Percentiles rank a stretch among this genome's conserved stretches.
Evolutionary conservation across 306 rosid genomes (phyloP).

Genomic region (Trifolium dubium): DNA sequence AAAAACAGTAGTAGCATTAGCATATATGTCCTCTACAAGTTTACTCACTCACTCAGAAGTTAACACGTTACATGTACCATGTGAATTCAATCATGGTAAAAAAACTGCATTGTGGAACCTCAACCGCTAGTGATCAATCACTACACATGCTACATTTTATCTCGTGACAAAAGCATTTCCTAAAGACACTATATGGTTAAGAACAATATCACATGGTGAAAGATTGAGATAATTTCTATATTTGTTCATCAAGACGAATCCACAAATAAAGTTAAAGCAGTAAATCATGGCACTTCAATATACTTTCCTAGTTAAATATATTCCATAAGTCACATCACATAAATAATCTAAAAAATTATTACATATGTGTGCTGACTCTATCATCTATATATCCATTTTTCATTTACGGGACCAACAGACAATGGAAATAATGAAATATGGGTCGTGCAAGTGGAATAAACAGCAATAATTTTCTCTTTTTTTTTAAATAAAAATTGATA

Average conservation of each 20-base stretch:
- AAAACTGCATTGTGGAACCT: conserved; percentile 20
- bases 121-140: conserved; percentile 8
- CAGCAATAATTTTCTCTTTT: background rate
- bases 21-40: background rate
- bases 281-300: background rate
- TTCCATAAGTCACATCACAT: conserved; percentile 22
- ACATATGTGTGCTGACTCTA: conserved; percentile 37
- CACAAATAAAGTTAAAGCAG: conserved; percentile 9
- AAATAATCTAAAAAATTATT: conserved; percentile 20
- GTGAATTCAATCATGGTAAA: conserved; percentile 6
- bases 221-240: conserved; percentile 26
- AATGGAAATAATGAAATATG: conserved; percentile 19
- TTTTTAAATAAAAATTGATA: too few relatives aligned
- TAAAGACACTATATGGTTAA: conserved; percentile 6
- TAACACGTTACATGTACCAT: conserved; percentile 29
- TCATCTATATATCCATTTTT: conserved; percentile 11
- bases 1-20: conserved; percentile 4
- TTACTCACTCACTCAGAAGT: conserved; percentile 15
- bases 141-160: conserved; percentile 35
- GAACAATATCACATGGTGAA: conserved; percentile 40
- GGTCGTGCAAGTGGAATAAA: conserved; percentile 40
- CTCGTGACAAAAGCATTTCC: conserved; percentile 45
- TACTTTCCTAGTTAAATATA: conserved; percentile 37
- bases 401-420: conserved; percentile 42
- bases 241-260: conserved; percentile 26